Percentiles rank a stretch among this genome's conserved stretches.
phyloP scores from a whole-genome alignment of 768 basidiomycete genomes.

The Filobasidium wieringae region DNA sequence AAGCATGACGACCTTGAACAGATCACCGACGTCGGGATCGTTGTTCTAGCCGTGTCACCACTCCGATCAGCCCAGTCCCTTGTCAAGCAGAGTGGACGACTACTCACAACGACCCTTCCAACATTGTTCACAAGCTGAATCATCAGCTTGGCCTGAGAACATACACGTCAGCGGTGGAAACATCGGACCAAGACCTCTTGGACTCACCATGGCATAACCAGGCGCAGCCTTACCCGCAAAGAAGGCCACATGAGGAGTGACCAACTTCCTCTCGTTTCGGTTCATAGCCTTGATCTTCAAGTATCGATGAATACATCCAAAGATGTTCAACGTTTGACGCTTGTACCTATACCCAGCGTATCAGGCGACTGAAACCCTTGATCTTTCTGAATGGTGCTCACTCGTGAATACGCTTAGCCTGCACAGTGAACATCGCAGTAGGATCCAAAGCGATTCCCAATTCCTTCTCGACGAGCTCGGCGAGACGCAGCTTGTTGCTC shows the following conservation, averaged over 20 bases:
- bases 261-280: constrained; percentile 65
- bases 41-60: too few species aligned
- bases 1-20: constrained; percentile 82
- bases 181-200: constrained; percentile 42
- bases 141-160: constrained; percentile 59
- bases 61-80: too few species aligned
- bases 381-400: constrained; percentile 46
- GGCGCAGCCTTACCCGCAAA: constrained; percentile 97
- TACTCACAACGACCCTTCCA: constrained; percentile 51
- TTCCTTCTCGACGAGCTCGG: constrained; percentile 57
- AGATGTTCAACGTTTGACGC: constrained; percentile 89
- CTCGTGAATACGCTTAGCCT: constrained; percentile 72
- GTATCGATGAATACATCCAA: constrained; percentile 57
- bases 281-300: constrained; percentile 65
- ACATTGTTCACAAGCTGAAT: constrained; percentile 91
- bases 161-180: not conserved
- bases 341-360: constrained; percentile 37
- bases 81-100: not conserved
- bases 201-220: constrained; percentile 49
- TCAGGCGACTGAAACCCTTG: not conserved
- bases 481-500: constrained; percentile 79
- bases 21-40: constrained; percentile 71
- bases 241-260: constrained; percentile 70
- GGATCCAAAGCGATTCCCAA: constrained; percentile 55
- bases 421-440: constrained; percentile 35